These are phyloP conservation scores for Penstemon eatonii DNA, from an alignment of 257 asterid species.

Conservation along the genomic window DNA sequence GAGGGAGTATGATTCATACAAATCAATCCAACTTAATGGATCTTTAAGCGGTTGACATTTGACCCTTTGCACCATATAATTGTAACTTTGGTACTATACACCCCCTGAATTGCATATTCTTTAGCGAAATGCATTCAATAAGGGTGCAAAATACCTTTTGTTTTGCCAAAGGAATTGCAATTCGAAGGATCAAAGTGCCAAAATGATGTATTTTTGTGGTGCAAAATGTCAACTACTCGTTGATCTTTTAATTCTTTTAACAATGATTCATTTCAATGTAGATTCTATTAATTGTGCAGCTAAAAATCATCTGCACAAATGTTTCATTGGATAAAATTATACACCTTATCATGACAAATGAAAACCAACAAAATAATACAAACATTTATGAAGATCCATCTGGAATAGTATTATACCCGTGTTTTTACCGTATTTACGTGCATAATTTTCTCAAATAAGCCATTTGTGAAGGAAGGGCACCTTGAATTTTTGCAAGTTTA, in stretches of 20 bases:
- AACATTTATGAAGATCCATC: not conserved
- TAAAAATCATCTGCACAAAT: conserved; percentile 23
- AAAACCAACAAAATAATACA: conserved; percentile 28
- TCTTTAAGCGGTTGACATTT: no score
- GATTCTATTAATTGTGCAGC: conserved; percentile 23
- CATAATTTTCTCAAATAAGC: conserved; percentile 65
- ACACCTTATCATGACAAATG: conserved; percentile 36
- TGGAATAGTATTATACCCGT: no score
- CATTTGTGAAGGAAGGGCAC: conserved; percentile 75
- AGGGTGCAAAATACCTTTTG: no score
- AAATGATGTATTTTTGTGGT: no score
- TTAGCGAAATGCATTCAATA: no score
- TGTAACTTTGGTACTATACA: no score
- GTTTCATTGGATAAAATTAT: conserved; percentile 31
- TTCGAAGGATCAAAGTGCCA: no score
- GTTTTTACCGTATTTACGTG: conserved; percentile 29
- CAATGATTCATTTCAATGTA: not conserved
- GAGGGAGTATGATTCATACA: no score
- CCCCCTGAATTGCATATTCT: no score
- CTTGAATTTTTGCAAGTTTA: conserved; percentile 78
- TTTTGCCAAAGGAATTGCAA: no score
- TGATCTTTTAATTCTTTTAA: not conserved
- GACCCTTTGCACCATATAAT: no score
- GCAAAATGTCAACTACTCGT: not conserved
- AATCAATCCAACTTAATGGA: no score